phyloP scores from a whole-genome alignment of 805 yeast genomes.

The Kluyveromyces aestuarii region DNA sequence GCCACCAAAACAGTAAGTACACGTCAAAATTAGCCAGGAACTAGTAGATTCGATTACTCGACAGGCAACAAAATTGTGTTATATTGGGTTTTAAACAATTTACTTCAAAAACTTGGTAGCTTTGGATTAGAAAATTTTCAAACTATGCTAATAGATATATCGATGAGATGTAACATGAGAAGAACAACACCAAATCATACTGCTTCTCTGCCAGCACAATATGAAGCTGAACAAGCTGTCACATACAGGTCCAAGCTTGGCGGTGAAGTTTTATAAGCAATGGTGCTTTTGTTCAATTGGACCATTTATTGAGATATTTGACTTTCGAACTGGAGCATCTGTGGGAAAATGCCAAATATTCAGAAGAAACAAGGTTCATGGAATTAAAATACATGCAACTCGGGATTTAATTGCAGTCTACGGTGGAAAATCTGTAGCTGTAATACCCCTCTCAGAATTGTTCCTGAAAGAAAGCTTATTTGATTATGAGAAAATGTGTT shows the following conservation, averaged over 20 bases:
- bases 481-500: constrained; percentile 40
- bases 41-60: too few relatives aligned
- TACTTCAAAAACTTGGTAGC: not conserved
- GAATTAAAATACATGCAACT: constrained; percentile 38
- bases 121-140: not conserved
- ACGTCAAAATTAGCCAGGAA: too few relatives aligned
- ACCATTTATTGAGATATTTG: constrained; percentile 48
- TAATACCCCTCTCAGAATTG: constrained; percentile 30
- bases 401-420: constrained; percentile 34
- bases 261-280: constrained; percentile 37
- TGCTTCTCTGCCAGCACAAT: not conserved
- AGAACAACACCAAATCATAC: not conserved
- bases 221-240: constrained; percentile 11
- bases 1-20: too few relatives aligned
- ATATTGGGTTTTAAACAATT: too few relatives aligned
- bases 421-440: constrained; percentile 66
- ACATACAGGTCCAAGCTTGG: constrained; percentile 62
- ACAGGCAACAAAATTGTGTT: too few relatives aligned
- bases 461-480: constrained; percentile 11
- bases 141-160: not conserved
- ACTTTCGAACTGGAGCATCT: constrained; percentile 32
- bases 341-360: constrained; percentile 41
- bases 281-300: constrained; percentile 62
- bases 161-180: not conserved
- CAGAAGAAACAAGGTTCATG: constrained; percentile 72